Evolutionary conservation across 2,329 filamentous ascomycete species (phyloP), one percentile per base, ranked within the genome.

Genomic region (Neopestalotiopsis sp.): DNA sequence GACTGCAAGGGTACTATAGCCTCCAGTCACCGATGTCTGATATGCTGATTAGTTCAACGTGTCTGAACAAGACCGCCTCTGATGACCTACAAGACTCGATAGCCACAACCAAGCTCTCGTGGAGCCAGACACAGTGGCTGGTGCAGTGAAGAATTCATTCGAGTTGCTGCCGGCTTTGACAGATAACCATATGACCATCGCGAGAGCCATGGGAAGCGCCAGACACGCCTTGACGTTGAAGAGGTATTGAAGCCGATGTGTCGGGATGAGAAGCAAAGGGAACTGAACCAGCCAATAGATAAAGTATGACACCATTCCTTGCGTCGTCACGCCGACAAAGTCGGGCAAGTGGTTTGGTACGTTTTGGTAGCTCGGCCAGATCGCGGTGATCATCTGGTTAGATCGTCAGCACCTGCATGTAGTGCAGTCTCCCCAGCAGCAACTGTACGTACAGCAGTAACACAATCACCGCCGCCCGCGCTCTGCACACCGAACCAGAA

Each of bases 201-300:
- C 85, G 70, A 89, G 81, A 79, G 85, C 87, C 17, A 83, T 82
- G 24, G 83, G 80, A 1, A 84, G 86, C 28, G 89, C 81, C 5
- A 85, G 53, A 3, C 80, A 72, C 0, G 77, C 74, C 75, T 83
- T 83, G 67, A 79, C 73, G 49, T 84, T 81, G 70, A 89, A 89
- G 56, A 89, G 74, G 74, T 82, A 87, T 61, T 85, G 80, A 17
- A 90, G 80, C 64, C 82, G 84, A 66, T 86, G 85, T 1, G 86
- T 85, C 40, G 87, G 87, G 70, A 90, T 88, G 67, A 88, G 78
- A 9, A 90, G 76, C 57, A 90, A 78, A 70, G 79, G 87, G 13
- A 89, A 77, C 73, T 88, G 87, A 1, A 87, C 73, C 0, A 84
- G 75, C 85, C 86, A 89, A 74, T 88, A 89, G n/a, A 90, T 72